These are phyloP conservation scores for Microsporum ferrugineum DNA, from an alignment of 2,329 filamentous ascomycete genomes.

Conservation along the genomic window DNA sequence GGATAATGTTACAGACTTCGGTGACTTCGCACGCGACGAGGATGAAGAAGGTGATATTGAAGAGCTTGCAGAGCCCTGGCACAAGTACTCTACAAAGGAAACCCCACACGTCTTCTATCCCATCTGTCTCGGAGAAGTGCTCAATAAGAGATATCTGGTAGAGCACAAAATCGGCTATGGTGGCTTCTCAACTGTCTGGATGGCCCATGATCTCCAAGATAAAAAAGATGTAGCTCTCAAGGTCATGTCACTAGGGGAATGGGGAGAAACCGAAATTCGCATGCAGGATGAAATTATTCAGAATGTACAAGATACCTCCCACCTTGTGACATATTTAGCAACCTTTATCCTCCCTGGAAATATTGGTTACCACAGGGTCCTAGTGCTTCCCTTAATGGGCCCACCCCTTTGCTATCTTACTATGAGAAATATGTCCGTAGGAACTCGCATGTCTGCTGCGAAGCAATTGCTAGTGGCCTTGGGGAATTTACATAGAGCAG, in stretches of 20 bases:
- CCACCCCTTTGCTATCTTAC: constrained; percentile 13
- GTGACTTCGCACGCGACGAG: constrained; percentile 7
- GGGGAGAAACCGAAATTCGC: constrained; percentile 7
- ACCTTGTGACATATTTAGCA: constrained; percentile 9
- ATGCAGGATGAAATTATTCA: constrained; percentile 11
- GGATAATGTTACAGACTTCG: constrained; percentile 8
- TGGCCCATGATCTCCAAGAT: constrained; percentile 11
- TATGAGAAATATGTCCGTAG: constrained; percentile 14
- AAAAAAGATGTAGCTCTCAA: constrained; percentile 13
- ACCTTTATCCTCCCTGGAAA: constrained; percentile 9
- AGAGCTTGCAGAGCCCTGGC: constrained; percentile 6
- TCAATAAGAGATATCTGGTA: constrained; percentile 11
- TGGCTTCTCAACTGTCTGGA: constrained; percentile 14
- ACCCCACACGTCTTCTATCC: constrained; percentile 10
- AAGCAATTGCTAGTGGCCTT: constrained; percentile 20
- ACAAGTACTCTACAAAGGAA: constrained; percentile 7
- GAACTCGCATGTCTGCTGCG: constrained; percentile 21
- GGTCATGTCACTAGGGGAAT: constrained; percentile 6
- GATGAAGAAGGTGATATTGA: constrained; percentile 10
- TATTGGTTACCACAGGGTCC: constrained; percentile 8
- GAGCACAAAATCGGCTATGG: constrained; percentile 13
- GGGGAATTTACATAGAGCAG: constrained; percentile 19
- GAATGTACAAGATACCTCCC: constrained; percentile 12
- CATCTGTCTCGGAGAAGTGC: constrained; percentile 11
- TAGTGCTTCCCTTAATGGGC: constrained; percentile 19